Percentiles rank a stretch among this genome's conserved stretches.
phyloP scores from a whole-genome alignment of 2,329 filamentous ascomycete species.

The Colletotrichum orbiculare region DNA sequence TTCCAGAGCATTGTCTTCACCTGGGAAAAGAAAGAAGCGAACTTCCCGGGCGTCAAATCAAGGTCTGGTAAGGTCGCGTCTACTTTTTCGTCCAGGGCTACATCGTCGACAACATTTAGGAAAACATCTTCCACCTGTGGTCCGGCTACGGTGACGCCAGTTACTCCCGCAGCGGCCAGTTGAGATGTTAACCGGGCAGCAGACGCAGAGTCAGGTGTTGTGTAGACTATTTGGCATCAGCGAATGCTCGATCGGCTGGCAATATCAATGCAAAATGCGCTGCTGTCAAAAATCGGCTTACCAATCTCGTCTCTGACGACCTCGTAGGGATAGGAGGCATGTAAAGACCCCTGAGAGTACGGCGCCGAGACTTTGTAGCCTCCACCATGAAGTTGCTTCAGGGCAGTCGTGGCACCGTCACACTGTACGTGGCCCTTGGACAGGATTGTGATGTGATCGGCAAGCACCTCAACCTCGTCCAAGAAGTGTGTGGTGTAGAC shows the following conservation, averaged over 20 bases:
- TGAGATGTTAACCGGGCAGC: slow-evolving; percentile 46
- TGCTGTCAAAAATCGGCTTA: background rate
- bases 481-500: slow-evolving; percentile 78
- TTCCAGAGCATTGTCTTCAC: slow-evolving; percentile 38
- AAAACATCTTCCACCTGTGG: slow-evolving; percentile 50
- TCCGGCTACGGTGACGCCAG: slow-evolving; percentile 43
- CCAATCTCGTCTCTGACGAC: background rate
- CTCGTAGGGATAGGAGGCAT: background rate
- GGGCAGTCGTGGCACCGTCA: slow-evolving; percentile 59
- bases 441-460: slow-evolving; percentile 75
- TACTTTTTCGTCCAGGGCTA: background rate
- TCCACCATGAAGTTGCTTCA: slow-evolving; percentile 69
- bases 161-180: slow-evolving; percentile 62
- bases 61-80: background rate
- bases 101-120: slow-evolving; percentile 42
- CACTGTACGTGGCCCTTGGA: slow-evolving; percentile 62
- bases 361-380: slow-evolving; percentile 69
- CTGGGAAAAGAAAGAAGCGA: slow-evolving; percentile 28
- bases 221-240: slow-evolving; percentile 57
- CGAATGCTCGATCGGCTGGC: too few relatives aligned
- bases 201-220: slow-evolving; percentile 51
- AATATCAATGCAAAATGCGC: too few relatives aligned
- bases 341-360: background rate
- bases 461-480: slow-evolving; percentile 75
- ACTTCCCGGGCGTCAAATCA: background rate